Evolutionary conservation across 73 alveolate genomes (phyloP), one percentile per base, ranked within the genome.

Genomic region (Symbiodinium natans): DNA sequence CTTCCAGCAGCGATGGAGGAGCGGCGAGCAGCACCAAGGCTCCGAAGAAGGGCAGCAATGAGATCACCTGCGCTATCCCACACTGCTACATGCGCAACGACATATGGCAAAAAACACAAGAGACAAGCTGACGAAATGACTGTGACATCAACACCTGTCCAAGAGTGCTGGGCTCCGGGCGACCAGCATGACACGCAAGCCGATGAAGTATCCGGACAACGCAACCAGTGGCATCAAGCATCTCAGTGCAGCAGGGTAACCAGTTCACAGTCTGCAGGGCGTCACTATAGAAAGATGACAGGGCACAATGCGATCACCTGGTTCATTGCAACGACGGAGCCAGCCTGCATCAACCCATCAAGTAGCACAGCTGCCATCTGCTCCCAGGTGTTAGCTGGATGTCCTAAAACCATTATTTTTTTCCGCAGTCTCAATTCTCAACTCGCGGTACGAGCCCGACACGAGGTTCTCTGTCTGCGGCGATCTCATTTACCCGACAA

Each of bases 281-380:
- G 59, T 46, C n/a, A 13, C 59, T 13, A 46, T 46, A n/a, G n/a
- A n/a, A n/a, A 9, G 59, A 31, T 13, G 31, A n/a, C 54, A 34
- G 39, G 93, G 41, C 68, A 87, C 94, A 87, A 36, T 17, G 94
- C 83, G 56, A 87, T 33, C 42, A 87, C 34, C 41, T 87, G 94
- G 84, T 87, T 87, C 41, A 41, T 41, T 17, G 94, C 94, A 36
- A 87, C 94, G 21, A 87, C 77, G 25, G 94, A 87, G 15, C 94
- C 94, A 2, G 94, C 94, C 94, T 86, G 11, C 36, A 13, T 15
- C 34, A 3, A 13, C 36, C 39, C 27, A n/a, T 23, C 86, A n/a
- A 77, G 39, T 13, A 1, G 33, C 10, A 15, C 86, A 27, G 25
- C n/a, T n/a, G n/a, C n/a, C n/a, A n/a, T n/a, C n/a, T n/a, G n/a